These are phyloP conservation scores for Penicillium sp. DNA, from an alignment of 2,329 filamentous ascomycete species.

Conservation along the genomic window DNA sequence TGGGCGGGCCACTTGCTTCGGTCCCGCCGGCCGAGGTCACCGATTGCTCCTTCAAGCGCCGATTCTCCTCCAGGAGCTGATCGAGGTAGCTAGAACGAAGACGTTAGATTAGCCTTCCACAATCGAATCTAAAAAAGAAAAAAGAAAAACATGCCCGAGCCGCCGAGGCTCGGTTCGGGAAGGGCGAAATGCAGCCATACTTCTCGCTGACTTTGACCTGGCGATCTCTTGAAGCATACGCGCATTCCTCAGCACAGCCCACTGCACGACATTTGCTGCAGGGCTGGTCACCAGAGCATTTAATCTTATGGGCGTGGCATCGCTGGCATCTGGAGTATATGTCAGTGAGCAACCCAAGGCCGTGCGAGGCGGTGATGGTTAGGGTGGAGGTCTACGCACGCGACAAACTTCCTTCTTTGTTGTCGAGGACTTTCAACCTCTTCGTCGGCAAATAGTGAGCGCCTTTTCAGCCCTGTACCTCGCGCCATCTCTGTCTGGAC, in stretches of 20 bases:
- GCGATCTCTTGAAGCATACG: constrained; percentile 46
- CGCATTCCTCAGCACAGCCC: constrained; percentile 41
- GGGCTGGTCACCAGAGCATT: constrained; percentile 49
- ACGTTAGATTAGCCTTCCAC: constrained; percentile 8
- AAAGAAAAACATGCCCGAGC: too few species aligned
- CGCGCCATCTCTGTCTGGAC: constrained; percentile 16
- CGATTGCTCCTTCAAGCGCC: constrained; percentile 34
- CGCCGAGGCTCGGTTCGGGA: background rate
- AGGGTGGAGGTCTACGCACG: constrained; percentile 25
- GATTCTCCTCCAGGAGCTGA: constrained; percentile 37
- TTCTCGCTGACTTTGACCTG: constrained; percentile 45
- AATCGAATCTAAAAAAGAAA: background rate
- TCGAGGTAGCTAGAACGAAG: constrained; percentile 30
- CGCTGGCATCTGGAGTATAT: constrained; percentile 40
- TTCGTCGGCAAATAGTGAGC: constrained; percentile 14
- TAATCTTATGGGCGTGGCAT: constrained; percentile 52
- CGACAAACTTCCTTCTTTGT: constrained; percentile 35
- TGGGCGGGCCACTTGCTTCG: constrained; percentile 22
- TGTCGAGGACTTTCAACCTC: constrained; percentile 15
- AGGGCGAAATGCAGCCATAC: constrained; percentile 18
- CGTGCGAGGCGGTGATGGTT: too few species aligned
- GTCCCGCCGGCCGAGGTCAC: constrained; percentile 28
- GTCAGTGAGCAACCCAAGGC: background rate
- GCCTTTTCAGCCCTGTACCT: constrained; percentile 18
- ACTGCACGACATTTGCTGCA: constrained; percentile 46